A percentile compares a stretch with the other conserved stretches of the same genome.
These are phyloP conservation scores for Polyporus tsugae DNA, from an alignment of 1,284 basidiomycete species.

Conservation along the genomic window DNA sequence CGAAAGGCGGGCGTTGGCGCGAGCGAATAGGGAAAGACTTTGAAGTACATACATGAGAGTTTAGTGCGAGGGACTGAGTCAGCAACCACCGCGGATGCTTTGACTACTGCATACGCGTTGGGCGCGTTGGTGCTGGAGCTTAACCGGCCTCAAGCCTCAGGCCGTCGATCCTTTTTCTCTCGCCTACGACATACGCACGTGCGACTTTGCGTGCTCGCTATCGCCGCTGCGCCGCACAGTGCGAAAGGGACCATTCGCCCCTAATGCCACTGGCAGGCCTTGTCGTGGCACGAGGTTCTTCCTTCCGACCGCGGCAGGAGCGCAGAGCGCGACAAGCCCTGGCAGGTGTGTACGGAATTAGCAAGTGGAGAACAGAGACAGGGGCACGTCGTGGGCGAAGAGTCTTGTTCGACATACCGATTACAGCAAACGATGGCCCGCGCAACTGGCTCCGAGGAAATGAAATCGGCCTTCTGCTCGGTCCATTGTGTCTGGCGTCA, in stretches of 20 bases:
- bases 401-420: slow-evolving; percentile 12
- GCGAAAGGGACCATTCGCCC: background rate
- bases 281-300: background rate
- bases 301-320: slow-evolving; percentile 6
- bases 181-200: background rate
- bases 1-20: slow-evolving; percentile 3
- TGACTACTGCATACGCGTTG: background rate
- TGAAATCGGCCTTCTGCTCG: slow-evolving; percentile 2
- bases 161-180: background rate
- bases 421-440: slow-evolving; percentile 3
- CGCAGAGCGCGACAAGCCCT: background rate
- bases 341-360: background rate
- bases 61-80: background rate
- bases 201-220: background rate
- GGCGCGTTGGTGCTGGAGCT: slow-evolving; percentile 5
- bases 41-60: background rate
- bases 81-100: slow-evolving; percentile 7
- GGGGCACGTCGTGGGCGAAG: background rate
- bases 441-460: background rate
- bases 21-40: background rate
- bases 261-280: background rate
- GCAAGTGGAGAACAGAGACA: slow-evolving; percentile 7
- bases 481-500: background rate
- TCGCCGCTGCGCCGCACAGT: background rate
- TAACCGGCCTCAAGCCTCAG: background rate